Conservation (phyloP, 2,329 filamentous ascomycete species). For the Colletotrichum tanaceti region DNA sequence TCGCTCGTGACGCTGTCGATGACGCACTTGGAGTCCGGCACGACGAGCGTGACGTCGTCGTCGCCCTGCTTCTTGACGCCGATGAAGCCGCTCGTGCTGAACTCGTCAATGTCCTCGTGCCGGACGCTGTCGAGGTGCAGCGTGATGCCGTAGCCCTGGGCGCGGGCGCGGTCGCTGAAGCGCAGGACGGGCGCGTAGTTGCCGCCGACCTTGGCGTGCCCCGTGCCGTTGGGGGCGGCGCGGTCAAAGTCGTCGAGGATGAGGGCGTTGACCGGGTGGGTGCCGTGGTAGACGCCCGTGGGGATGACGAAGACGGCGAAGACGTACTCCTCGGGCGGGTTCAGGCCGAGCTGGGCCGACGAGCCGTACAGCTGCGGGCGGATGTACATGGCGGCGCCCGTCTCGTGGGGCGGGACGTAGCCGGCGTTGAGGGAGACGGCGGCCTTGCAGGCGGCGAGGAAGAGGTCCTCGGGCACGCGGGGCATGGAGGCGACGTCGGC, state of each 20-base stretch:
- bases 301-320: conserved; percentile 92
- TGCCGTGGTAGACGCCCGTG: conserved; percentile 93
- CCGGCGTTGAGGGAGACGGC: conserved; percentile 90
- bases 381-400: conserved; percentile 92
- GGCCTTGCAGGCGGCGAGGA: conserved; percentile 79
- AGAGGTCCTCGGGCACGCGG: conserved; percentile 79
- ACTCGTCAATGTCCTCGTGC: conserved; percentile 91
- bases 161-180: conserved; percentile 84
- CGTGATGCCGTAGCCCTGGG: conserved; percentile 90
- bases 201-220: conserved; percentile 92
- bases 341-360: conserved; percentile 86
- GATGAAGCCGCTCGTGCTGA: conserved; percentile 93
- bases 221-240: conserved; percentile 89
- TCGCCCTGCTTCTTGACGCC: conserved; percentile 72
- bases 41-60: conserved; percentile 76
- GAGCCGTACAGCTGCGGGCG: conserved; percentile 90
- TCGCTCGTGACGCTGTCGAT: conserved; percentile 89
- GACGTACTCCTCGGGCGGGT: conserved; percentile 89
- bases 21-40: conserved; percentile 88
- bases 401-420: conserved; percentile 89
- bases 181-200: conserved; percentile 95
- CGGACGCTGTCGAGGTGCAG: conserved; percentile 90
- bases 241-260: conserved; percentile 95
- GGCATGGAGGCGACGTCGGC: conserved; percentile 87
- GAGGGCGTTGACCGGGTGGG: conserved; percentile 85